A percentile compares a stretch with the other conserved stretches of the same genome.
These are phyloP conservation scores for Tolypocladium paradoxum DNA, from an alignment of 2,329 filamentous ascomycete genomes.

Conservation along the genomic window DNA sequence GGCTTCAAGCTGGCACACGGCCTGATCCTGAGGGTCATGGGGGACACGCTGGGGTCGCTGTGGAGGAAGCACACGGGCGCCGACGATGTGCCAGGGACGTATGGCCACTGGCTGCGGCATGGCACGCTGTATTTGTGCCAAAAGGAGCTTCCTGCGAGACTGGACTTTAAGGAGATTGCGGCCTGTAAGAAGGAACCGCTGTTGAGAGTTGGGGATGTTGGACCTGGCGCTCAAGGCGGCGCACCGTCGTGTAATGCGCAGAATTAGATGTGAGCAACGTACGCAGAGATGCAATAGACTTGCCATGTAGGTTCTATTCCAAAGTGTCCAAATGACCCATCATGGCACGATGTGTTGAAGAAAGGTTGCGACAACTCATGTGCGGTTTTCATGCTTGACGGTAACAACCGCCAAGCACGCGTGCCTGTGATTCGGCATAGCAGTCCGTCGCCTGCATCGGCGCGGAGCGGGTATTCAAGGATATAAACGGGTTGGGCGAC, in stretches of 20 bases:
- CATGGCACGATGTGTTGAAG: background rate
- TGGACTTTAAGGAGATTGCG: conserved; percentile 21
- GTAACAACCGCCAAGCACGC: too few species aligned
- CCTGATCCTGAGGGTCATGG: conserved; percentile 36
- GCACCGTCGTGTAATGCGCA: background rate
- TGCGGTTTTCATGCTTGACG: too few species aligned
- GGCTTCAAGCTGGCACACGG: conserved; percentile 46
- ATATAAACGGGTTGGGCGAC: background rate
- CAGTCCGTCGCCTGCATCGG: background rate
- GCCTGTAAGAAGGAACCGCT: conserved; percentile 27
- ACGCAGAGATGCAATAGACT: background rate
- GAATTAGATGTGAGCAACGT: background rate
- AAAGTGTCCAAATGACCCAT: background rate
- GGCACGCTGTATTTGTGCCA: conserved; percentile 36
- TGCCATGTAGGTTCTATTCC: too few species aligned
- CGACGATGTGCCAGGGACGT: conserved; percentile 38
- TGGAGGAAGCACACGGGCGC: conserved; percentile 39
- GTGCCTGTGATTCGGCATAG: too few species aligned
- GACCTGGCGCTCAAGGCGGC: background rate
- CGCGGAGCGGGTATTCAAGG: background rate
- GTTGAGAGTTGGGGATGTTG: conserved; percentile 1
- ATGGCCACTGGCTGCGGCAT: conserved; percentile 42
- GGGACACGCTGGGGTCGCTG: conserved; percentile 39
- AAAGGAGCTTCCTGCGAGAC: conserved; percentile 23
- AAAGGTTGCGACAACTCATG: background rate